Evolutionary conservation across 768 basidiomycete species (phyloP).

Genomic region (Pleurotus tuoliensis): DNA sequence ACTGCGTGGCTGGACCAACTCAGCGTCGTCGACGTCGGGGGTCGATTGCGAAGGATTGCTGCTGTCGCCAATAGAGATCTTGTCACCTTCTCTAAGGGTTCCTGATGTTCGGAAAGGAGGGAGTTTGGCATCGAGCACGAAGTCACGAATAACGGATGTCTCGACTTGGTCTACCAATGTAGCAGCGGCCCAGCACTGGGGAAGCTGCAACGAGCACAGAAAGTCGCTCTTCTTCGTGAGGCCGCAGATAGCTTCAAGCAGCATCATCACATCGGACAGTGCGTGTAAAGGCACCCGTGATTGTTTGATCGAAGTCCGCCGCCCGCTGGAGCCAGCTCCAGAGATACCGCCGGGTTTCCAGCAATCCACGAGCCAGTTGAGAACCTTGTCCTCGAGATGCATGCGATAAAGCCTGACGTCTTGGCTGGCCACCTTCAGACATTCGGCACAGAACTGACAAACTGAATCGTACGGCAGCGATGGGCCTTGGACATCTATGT

Average conservation of each 20-base stretch:
- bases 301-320: constrained; percentile 17
- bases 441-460: constrained; percentile 73
- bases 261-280: constrained; percentile 54
- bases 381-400: constrained; percentile 82
- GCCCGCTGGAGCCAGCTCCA: constrained; percentile 18
- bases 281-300: constrained; percentile 48
- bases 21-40: constrained; percentile 16
- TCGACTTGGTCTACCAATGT: constrained; percentile 55
- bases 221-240: constrained; percentile 43
- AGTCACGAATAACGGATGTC: constrained; percentile 63
- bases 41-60: background rate
- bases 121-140: constrained; percentile 61
- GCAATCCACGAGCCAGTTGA: constrained; percentile 74
- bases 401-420: constrained; percentile 83
- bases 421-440: constrained; percentile 67
- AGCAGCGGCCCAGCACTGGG: constrained; percentile 64
- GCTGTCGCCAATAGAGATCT: constrained; percentile 1
- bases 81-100: background rate
- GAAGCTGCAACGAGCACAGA: constrained; percentile 51
- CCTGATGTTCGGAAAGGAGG: constrained; percentile 32
- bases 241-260: constrained; percentile 65
- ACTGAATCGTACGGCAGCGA: constrained; percentile 85
- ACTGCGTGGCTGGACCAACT: constrained; percentile 43
- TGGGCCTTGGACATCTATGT: constrained; percentile 90
- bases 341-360: constrained; percentile 49